Percentiles rank a stretch among this genome's conserved stretches.
phyloP scores from a whole-genome alignment of 2,329 filamentous ascomycete genomes.

The Colletotrichum gloeosporioides region DNA sequence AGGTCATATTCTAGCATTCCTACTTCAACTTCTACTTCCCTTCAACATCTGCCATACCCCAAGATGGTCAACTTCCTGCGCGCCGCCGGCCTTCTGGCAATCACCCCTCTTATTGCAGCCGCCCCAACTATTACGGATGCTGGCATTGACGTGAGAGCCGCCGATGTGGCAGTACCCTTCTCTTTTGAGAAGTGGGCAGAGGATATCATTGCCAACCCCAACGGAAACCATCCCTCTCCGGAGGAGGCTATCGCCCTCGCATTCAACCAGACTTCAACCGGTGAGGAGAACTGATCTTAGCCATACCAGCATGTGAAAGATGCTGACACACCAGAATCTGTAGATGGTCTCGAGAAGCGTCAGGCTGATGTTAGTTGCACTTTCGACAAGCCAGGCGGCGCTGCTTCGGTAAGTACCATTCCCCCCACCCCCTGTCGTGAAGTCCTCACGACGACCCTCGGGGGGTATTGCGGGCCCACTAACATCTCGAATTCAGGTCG shows the following conservation, averaged over 20 bases:
- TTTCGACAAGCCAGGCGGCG: neutral
- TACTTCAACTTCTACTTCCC: too few species aligned
- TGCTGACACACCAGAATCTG: neutral
- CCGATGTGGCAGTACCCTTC: neutral
- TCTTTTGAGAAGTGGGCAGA: slow-evolving; percentile 18
- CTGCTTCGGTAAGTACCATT: neutral
- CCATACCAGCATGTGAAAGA: too few species aligned
- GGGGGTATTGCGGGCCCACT: neutral
- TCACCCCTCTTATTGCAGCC: neutral
- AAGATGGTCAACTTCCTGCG: slow-evolving; percentile 7
- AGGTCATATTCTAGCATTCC: neutral
- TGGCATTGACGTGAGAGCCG: neutral
- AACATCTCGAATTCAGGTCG: neutral
- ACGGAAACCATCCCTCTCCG: slow-evolving; percentile 1
- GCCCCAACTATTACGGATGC: neutral
- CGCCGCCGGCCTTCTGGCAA: neutral
- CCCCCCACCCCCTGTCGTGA: neutral
- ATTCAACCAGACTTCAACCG: slow-evolving; percentile 7
- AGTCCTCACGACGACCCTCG: neutral
- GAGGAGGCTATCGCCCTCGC: slow-evolving; percentile 10
- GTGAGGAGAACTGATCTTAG: neutral
- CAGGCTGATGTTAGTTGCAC: neutral
- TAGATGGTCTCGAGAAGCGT: slow-evolving; percentile 6
- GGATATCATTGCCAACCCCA: slow-evolving; percentile 8
- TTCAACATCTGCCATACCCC: neutral